These are phyloP conservation scores for Microstroma glucosiphilum DNA, from an alignment of 1,284 basidiomycete genomes.

Conservation along the genomic window DNA sequence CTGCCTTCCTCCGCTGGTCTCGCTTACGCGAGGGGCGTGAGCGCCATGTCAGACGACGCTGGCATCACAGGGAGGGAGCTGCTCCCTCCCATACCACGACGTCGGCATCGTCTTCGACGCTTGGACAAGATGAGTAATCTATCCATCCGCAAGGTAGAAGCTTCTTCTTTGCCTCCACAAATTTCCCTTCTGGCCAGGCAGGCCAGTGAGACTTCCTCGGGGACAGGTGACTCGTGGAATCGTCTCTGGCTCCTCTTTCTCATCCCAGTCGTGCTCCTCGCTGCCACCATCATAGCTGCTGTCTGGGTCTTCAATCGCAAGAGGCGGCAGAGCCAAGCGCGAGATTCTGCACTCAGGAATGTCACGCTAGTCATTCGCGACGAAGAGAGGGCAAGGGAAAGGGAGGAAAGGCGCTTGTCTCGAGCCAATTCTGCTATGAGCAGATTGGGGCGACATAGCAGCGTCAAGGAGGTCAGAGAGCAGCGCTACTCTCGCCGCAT, in stretches of 20 bases:
- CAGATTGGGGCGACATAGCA: not conserved
- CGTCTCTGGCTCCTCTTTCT: not conserved
- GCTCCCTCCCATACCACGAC: no score
- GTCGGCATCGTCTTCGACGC: no score
- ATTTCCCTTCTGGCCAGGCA: no score
- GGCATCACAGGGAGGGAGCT: no score
- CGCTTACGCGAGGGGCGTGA: no score
- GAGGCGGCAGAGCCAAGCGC: not conserved
- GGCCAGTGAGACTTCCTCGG: not conserved
- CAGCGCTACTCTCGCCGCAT: not conserved
- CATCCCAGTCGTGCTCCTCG: constrained; percentile 1
- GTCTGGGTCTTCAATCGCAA: not conserved
- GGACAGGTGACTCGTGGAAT: not conserved
- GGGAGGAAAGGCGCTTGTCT: not conserved
- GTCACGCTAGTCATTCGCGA: constrained; percentile 6
- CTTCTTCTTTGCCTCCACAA: no score
- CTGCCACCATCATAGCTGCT: not conserved
- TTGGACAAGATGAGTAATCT: no score
- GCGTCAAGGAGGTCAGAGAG: not conserved
- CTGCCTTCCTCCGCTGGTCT: no score
- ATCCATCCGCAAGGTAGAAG: no score
- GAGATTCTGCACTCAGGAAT: not conserved
- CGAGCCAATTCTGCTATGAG: not conserved
- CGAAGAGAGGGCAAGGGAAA: constrained; percentile 1
- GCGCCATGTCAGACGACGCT: no score